Evolutionary conservation across 306 rosid genomes (phyloP), one percentile per base, ranked within the genome.

Genomic region (Prunus mongolica): DNA sequence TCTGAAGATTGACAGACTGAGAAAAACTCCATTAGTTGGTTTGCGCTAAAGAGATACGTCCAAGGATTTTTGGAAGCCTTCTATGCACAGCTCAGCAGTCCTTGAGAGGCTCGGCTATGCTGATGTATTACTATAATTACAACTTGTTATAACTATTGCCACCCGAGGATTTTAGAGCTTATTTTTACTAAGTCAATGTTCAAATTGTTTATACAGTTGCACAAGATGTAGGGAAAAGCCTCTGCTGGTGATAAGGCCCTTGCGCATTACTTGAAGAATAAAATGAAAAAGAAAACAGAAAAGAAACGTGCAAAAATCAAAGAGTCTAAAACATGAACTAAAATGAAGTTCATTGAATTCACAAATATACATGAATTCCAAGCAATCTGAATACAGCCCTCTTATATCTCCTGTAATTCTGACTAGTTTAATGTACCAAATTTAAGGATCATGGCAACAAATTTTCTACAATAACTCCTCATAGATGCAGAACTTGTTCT

Each of bases 21-120:
- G 97, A 78, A 93, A 87, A 85, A 79, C 87, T 27, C 88, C 89
- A 25, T 60, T 88, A 27, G 49, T 78, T 54, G 87, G 77, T 34
- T 85, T 5, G 34, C 22, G 16, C 24, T 38, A 56, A 56, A 55
- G 32, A n/a, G 34, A 45, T 14, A 28, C 15, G 6, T 10, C 16
- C 32, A 7, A 22, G 32, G 0, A 13, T 25, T 24, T 24, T 12
- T 20, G 0, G 34, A 27, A 25, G 62, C 28, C 62, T 20, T 56
- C 28, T 10, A 56, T 56, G 62, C 62, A 56, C 12, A n/a, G 13
- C 14, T 8, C 62, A 3, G 10, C 62, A 56, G 27, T 28, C 62
- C 50, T 38, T 18, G 14, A 6, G 55, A n/a, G 34, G 32, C 8
- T 46, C 56, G 47, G 13, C 27, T 20, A 56, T n/a, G 12, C 13